Evolutionary conservation across 2,329 filamentous ascomycete genomes (phyloP).

Genomic region (Polytolypa hystricis): DNA sequence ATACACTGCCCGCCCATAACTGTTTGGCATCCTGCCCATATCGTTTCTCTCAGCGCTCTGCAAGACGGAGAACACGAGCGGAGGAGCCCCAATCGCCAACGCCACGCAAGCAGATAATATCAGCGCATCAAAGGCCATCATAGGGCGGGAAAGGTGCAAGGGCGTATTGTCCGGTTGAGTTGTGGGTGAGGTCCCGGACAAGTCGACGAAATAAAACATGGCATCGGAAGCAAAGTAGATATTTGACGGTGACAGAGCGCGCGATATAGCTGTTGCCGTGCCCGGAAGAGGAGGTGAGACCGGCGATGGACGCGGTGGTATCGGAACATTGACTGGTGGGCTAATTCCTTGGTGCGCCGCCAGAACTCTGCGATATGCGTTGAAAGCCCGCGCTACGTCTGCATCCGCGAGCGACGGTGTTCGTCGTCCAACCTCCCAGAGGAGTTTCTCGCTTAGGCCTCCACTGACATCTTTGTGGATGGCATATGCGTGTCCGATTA

Average conservation of each 20-base stretch:
- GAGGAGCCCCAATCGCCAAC: conserved; percentile 1
- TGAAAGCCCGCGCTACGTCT: conserved; percentile 2
- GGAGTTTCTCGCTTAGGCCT: conserved; percentile 3
- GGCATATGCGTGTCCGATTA: conserved; percentile 2
- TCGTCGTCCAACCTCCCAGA: conserved; percentile 1
- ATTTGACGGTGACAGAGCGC: conserved; percentile 3
- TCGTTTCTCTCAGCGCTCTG: neutral
- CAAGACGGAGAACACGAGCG: conserved; percentile 2
- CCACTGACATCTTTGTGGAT: neutral
- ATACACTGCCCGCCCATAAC: conserved; percentile 2
- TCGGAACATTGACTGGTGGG: neutral
- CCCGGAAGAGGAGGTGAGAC: neutral
- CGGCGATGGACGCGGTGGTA: neutral
- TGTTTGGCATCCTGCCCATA: neutral
- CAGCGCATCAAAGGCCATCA: conserved; percentile 3
- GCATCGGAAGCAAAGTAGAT: conserved; percentile 3
- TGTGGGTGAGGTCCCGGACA: conserved; percentile 2
- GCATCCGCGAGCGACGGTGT: neutral
- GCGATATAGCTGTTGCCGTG: neutral
- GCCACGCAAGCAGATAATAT: conserved; percentile 1
- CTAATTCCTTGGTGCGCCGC: neutral
- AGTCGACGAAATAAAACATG: conserved; percentile 5
- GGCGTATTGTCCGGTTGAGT: neutral
- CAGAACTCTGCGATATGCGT: neutral
- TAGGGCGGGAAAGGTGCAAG: conserved; percentile 1